Conservation (phyloP, 2,329 filamentous ascomycete species). For the Beauveria sp. region DNA sequence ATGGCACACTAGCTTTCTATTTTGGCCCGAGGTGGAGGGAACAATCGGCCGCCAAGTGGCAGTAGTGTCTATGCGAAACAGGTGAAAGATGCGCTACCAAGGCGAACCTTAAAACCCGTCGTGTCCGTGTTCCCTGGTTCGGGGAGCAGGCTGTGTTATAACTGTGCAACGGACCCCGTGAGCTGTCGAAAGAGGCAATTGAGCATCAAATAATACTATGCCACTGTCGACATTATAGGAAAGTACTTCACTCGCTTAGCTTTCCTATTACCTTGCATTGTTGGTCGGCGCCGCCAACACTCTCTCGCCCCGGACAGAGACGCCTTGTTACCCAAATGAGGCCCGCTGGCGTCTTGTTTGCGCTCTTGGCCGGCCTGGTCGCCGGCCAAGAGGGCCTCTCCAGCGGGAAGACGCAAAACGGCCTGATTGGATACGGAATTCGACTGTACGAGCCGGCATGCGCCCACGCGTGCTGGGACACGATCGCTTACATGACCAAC, state of each 20-base stretch:
- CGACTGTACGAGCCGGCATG: slow-evolving; percentile 60
- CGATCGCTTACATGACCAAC: slow-evolving; percentile 10
- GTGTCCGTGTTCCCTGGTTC: background rate
- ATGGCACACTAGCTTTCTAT: background rate
- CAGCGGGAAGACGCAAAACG: slow-evolving; percentile 8
- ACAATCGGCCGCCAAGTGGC: background rate
- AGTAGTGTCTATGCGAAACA: background rate
- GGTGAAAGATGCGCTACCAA: background rate
- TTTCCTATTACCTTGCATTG: background rate
- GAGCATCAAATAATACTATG: background rate
- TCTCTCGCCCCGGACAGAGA: background rate
- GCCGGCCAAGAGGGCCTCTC: background rate
- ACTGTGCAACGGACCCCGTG: background rate
- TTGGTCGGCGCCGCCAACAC: background rate
- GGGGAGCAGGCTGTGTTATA: background rate
- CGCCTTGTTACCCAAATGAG: background rate
- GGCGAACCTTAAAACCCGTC: background rate
- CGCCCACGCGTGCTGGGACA: slow-evolving; percentile 49
- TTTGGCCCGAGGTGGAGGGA: background rate
- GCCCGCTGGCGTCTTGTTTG: background rate
- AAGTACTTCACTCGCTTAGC: background rate
- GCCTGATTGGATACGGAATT: slow-evolving; percentile 21
- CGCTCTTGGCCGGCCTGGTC: background rate
- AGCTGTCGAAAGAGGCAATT: background rate
- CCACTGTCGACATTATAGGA: background rate